Base-by-base conservation (phyloP, 2,329 filamentous ascomycete species). In the Paraphaeosphaeria sporulosa region DNA sequence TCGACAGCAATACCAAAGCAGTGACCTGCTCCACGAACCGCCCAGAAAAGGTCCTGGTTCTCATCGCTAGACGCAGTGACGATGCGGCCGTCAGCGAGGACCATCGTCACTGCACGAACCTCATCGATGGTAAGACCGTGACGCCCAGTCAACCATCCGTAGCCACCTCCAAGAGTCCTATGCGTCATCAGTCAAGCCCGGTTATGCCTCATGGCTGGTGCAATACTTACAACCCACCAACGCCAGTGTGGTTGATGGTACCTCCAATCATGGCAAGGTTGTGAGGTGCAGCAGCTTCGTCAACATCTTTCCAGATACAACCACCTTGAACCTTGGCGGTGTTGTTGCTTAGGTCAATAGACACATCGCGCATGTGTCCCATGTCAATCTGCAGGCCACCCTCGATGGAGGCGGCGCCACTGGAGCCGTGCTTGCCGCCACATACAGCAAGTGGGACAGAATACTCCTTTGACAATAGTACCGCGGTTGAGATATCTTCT, bases 1-100 rank as follows among this genome's bases (percentile, higher is more conserved):
- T 49, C 47, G n/a, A 49, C 27, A 9, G 47, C 47, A 21, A 49
- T 17, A 49, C 47, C 47, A 17, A 49, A 49, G 25, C 27, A 49
- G 27, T 49, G 47, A 52, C 60, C 56, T 32, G 36, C 70, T 10
- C 70, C 70, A 15, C 63, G 53, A 38, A 73, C 57, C 4, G 69
- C 71, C 69, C 70, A 73, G 55, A 71, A 73, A 4, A 73, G 62
- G 47, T 73, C 71, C 9, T 64, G 60, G 21, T 72, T 70, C 21
- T 32, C 55, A 8, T 58, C 49, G 2, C 61, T 61, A 36, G 64
- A 67, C 32, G 65, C 65, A 21, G 64, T 65, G n/a, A 56, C 48
- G 17, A 66, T 54, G 12, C 60, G 49, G 12, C 71, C 70, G 53
- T 67, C 58, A 13, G 71, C 65, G 9, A 68, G 71, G 2, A 74